Evolutionary conservation across 768 basidiomycete genomes (phyloP).

Genomic region (Boletus speciosus): DNA sequence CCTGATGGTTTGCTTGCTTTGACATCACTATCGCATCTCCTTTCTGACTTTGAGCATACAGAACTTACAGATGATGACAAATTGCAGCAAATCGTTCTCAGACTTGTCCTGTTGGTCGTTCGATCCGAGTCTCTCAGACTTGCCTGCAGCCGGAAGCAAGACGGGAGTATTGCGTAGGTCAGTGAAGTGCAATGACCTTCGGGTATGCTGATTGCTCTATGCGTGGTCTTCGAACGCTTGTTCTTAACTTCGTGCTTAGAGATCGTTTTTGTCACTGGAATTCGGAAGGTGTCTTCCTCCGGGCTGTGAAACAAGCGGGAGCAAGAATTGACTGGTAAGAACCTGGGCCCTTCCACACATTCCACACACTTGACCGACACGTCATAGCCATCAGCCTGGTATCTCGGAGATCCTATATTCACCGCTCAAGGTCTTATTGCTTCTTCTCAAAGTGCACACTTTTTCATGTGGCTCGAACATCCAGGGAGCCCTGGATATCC

Average conservation of each 20-base stretch:
- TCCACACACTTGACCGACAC: background rate
- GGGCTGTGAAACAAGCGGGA: background rate
- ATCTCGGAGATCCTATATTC: background rate
- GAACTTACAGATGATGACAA: background rate
- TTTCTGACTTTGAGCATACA: background rate
- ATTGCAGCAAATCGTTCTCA: background rate
- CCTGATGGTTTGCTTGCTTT: constrained; percentile 1
- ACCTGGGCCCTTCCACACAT: too few relatives aligned
- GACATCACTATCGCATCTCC: background rate
- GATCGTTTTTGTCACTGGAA: constrained; percentile 1
- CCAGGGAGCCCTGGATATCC: background rate
- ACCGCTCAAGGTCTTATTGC: background rate
- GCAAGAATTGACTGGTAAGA: background rate
- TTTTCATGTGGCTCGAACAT: background rate
- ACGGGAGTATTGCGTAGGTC: constrained; percentile 7
- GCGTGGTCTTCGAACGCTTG: background rate
- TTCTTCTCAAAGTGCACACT: background rate
- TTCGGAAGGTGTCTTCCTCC: background rate
- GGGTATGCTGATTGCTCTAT: constrained; percentile 3
- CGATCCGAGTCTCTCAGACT: background rate
- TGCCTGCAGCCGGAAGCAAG: background rate
- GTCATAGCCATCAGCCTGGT: background rate
- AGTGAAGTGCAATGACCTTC: constrained; percentile 10
- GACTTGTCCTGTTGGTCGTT: constrained; percentile 1
- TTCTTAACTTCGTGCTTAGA: background rate